phyloP scores from a whole-genome alignment of 768 basidiomycete genomes.

The Leccinum incarnatum region DNA sequence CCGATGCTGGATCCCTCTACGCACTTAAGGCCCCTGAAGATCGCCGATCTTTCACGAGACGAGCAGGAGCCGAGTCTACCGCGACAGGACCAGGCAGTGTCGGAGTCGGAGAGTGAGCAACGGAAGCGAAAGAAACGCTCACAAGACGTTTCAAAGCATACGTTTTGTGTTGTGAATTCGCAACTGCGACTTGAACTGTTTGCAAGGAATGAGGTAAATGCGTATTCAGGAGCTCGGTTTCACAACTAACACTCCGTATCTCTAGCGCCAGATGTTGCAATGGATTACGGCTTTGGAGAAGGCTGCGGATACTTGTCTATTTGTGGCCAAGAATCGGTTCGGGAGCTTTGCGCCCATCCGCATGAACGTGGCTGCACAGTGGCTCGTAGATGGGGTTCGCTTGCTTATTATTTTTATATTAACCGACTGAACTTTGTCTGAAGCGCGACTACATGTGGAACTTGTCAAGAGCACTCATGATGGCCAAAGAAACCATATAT shows the following conservation, averaged over 20 bases:
- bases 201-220: slow-evolving; percentile 76
- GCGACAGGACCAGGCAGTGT: slow-evolving; percentile 3
- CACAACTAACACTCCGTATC: slow-evolving; percentile 3
- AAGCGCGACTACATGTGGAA: slow-evolving; percentile 99
- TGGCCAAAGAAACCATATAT: slow-evolving; percentile 86
- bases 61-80: slow-evolving; percentile 23
- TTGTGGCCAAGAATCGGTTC: slow-evolving; percentile 80
- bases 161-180: slow-evolving; percentile 90
- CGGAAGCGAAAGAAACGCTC: slow-evolving; percentile 47
- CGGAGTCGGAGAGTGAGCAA: slow-evolving; percentile 34
- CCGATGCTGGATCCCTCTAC: slow-evolving; percentile 82
- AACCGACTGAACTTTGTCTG: slow-evolving; percentile 4
- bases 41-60: slow-evolving; percentile 13
- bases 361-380: slow-evolving; percentile 91
- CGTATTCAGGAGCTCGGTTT: background rate
- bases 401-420: background rate
- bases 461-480: slow-evolving; percentile 82
- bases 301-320: slow-evolving; percentile 72
- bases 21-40: slow-evolving; percentile 55
- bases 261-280: slow-evolving; percentile 91
- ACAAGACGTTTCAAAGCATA: slow-evolving; percentile 83
- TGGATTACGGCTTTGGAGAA: slow-evolving; percentile 92
- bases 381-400: slow-evolving; percentile 95
- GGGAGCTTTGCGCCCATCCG: slow-evolving; percentile 93
- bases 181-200: slow-evolving; percentile 85